phyloP scores from a whole-genome alignment of 225 moss, liverwort and hornwort species.

The Lunularia cruciata region DNA sequence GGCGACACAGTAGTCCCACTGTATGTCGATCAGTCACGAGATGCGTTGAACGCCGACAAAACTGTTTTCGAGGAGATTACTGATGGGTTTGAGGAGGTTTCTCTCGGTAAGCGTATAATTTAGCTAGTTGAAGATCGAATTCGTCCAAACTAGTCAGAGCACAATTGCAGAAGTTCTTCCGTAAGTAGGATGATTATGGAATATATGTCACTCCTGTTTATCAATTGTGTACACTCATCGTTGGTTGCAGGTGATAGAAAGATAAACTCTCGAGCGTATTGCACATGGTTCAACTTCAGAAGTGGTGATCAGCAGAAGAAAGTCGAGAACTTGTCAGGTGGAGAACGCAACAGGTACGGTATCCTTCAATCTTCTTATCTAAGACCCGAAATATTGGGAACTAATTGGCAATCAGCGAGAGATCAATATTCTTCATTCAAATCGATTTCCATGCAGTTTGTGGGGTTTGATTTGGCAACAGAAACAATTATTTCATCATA shows the following conservation, averaged over 20 bases:
- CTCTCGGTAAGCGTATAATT: conserved; percentile 56
- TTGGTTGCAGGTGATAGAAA: conserved; percentile 67
- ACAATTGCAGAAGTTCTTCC: too few relatives aligned
- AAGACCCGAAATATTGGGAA: too few relatives aligned
- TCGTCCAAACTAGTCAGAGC: too few relatives aligned
- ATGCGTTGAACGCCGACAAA: conserved; percentile 67
- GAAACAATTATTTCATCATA: too few relatives aligned
- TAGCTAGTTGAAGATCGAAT: too few relatives aligned
- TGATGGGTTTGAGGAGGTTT: conserved; percentile 72
- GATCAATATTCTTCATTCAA: too few relatives aligned
- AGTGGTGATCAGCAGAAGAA: conserved; percentile 95
- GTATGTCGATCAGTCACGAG: conserved; percentile 95
- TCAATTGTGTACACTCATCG: neutral
- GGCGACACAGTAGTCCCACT: conserved; percentile 95
- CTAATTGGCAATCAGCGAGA: too few relatives aligned
- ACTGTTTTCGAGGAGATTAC: conserved; percentile 89
- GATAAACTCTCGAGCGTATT: conserved; percentile 81
- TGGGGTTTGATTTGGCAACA: too few relatives aligned
- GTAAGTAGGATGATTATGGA: too few relatives aligned
- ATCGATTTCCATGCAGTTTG: too few relatives aligned
- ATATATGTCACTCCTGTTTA: neutral
- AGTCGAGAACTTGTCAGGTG: conserved; percentile 89
- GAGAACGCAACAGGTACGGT: conserved; percentile 87
- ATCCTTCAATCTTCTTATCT: too few relatives aligned
- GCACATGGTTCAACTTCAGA: conserved; percentile 94